Evolutionary conservation across 495 filamentous ascomycete species (phyloP).

Genomic region (Letharia columbiana): DNA sequence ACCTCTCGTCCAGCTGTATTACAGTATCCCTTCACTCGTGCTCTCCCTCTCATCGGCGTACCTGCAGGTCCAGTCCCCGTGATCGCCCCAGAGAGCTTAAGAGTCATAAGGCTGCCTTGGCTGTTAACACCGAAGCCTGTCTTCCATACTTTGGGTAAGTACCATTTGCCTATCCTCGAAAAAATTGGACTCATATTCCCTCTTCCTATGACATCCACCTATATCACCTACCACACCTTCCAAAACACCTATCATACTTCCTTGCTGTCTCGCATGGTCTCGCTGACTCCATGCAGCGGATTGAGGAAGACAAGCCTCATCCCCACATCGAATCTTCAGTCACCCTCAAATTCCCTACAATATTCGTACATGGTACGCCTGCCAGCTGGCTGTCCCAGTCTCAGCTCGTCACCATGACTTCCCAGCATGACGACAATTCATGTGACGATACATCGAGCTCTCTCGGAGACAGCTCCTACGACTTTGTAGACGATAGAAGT

Average conservation of each 20-base stretch:
- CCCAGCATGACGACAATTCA: conserved; percentile 22
- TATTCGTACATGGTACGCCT: conserved; percentile 23
- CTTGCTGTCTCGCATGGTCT: conserved; percentile 3
- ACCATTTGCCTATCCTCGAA: not conserved
- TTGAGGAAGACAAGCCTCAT: conserved; percentile 15
- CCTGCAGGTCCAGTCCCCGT: conserved; percentile 11
- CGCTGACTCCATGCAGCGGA: conserved; percentile 23
- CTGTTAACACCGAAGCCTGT: conserved; percentile 9
- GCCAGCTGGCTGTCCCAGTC: conserved; percentile 25
- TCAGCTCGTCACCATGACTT: conserved; percentile 25
- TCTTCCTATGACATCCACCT: not conserved
- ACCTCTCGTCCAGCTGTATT: no score
- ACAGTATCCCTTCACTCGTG: conserved; percentile 4
- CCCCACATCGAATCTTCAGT: conserved; percentile 6
- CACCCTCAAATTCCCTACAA: conserved; percentile 22
- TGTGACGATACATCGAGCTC: conserved; percentile 28
- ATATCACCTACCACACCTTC: conserved; percentile 8
- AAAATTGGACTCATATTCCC: not conserved
- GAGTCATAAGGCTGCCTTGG: conserved; percentile 25
- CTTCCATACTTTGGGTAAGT: conserved; percentile 9
- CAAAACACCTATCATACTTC: conserved; percentile 1
- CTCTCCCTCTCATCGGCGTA: conserved; percentile 6
- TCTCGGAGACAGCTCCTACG: conserved; percentile 50
- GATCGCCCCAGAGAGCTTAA: conserved; percentile 14
- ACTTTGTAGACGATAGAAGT: conserved; percentile 41